Conservation (phyloP, 1,284 basidiomycete genomes). For the Xanthoconium separans region DNA sequence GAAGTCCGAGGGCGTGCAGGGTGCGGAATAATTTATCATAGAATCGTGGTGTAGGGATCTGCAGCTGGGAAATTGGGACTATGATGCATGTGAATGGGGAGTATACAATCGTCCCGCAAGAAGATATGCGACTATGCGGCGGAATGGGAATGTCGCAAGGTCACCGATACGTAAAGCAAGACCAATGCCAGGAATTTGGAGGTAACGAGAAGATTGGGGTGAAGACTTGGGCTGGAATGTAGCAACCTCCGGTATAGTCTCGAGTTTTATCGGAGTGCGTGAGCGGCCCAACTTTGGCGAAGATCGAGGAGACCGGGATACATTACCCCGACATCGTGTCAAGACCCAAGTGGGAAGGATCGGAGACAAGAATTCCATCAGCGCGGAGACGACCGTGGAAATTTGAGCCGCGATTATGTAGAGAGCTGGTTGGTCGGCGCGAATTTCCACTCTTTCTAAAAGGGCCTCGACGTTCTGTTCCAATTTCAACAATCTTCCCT, state of each 20-base stretch:
- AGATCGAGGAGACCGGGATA: constrained; percentile 29
- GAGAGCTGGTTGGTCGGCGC: constrained; percentile 22
- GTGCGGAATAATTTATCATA: constrained; percentile 5
- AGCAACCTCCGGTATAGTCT: constrained; percentile 34
- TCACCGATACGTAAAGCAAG: constrained; percentile 30
- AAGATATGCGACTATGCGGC: constrained; percentile 23
- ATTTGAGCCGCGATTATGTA: constrained; percentile 11
- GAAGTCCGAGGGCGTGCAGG: constrained; percentile 9
- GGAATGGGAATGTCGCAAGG: constrained; percentile 31
- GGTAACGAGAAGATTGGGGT: constrained; percentile 9
- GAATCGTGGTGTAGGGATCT: not conserved
- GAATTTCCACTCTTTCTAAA: constrained; percentile 31
- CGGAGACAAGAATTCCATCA: constrained; percentile 23
- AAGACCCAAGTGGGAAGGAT: constrained; percentile 30
- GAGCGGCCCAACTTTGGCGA: constrained; percentile 30
- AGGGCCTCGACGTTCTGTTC: constrained; percentile 30
- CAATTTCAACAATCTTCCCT: constrained; percentile 27
- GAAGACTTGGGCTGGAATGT: constrained; percentile 30
- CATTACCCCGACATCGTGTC: constrained; percentile 15
- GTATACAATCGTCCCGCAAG: constrained; percentile 25
- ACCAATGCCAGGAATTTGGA: constrained; percentile 28
- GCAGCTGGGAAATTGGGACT: constrained; percentile 15
- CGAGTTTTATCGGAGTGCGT: constrained; percentile 29
- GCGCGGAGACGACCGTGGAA: constrained; percentile 14
- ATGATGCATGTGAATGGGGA: constrained; percentile 14